Base-by-base conservation (phyloP, 352 stramenopile genomes). In the Globisporangium parvum region DNA sequence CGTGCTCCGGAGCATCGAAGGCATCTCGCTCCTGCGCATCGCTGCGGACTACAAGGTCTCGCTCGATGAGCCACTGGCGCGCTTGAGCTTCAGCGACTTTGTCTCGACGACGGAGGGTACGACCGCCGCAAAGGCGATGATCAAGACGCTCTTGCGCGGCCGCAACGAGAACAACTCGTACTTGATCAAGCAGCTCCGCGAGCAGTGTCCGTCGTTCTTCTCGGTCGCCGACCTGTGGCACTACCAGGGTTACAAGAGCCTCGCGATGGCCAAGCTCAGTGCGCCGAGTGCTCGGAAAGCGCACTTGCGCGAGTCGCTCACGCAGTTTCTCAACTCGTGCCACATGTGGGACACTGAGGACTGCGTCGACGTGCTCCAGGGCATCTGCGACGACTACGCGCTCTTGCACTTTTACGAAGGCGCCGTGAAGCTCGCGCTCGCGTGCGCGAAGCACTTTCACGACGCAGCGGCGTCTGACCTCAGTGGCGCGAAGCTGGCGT, bases 261-360 rank as follows among this genome's bases (percentile, higher is more conserved):
- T 94, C n/a, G 85, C 81, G 8, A 82, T 79, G 58, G 85, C 85
- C 0, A 90, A 91, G 55, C 62, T 94, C 18, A 87, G 80, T 44
- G 79, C 80, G 0, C 69, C 80, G 3, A 77, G 78, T 50, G 80
- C 77, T 8, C 81, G 80, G 17, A 73, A 78, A 26, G 73, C 74
- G 1, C 78, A 86, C 47, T 56, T 93, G 15, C 69, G 82, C 33
- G 77, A 91, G 44, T 91, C 85, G 5, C 70, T 94, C 0, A 67
- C 79, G 0, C 85, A 94, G 56, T 93, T 94, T 46, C 59, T 89
- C 42, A 86, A 85, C 23, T 84, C 85, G 23, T 90, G 81, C 57
- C 75, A 94, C 59, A 88, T 90, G 77, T 94, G 85, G 85, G 80
- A 91, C 49, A 88, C 82, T 4, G 78, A 82, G 39, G 80, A 90